Base-by-base conservation (phyloP, 495 filamentous ascomycete genomes). In the Usnea hakonensis region DNA sequence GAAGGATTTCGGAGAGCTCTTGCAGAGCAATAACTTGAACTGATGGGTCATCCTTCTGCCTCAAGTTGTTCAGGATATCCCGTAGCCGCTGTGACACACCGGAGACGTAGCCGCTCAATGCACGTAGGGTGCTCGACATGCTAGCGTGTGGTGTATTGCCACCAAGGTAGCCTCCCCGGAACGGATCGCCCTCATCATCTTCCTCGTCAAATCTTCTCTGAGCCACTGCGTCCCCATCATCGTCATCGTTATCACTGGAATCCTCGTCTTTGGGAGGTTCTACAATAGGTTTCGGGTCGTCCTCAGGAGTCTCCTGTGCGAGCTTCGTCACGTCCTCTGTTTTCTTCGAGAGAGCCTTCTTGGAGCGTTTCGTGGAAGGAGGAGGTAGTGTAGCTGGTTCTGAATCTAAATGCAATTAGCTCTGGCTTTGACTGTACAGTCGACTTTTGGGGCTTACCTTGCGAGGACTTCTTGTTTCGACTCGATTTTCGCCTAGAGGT, bases 21-120 rank as follows among this genome's bases (percentile, higher is more conserved):
- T 95, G 89, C 38, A 99, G 79, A 36, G 94, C 95, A 67, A 96
- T 90, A 52, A 96, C 77, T 74, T 97, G 95, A 17, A 92, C 76
- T 2, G 91, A 92, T 1, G 88, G 86, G 65, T 97, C 90, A 44
- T 91, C 90, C 73, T 95, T 95, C 66, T 88, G 85, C 69, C 85
- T 86, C 59, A 99, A 79, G 67, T 93, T 92, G 68, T 78, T 81
- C 64, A 97, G 82, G 56, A 96, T 89, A 63, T 91, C 88, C 33
- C 94, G 85, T 48, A 99, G 76, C 50, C 90, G 85, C 7, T 85
- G 80, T 30, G 89, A 88, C 61, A 90, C 84, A 38, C 90, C 88
- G 2, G 90, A 86, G 77, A 96, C 90, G 82, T 97, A 94, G 64
- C 94, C 92, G 62, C 82, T 94, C 64, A 98, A 75, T 7, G 90